Evolutionary conservation across 257 asterid species (phyloP), one percentile per base, ranked within the genome.

Genomic region (Solanum infundibuliforme): DNA sequence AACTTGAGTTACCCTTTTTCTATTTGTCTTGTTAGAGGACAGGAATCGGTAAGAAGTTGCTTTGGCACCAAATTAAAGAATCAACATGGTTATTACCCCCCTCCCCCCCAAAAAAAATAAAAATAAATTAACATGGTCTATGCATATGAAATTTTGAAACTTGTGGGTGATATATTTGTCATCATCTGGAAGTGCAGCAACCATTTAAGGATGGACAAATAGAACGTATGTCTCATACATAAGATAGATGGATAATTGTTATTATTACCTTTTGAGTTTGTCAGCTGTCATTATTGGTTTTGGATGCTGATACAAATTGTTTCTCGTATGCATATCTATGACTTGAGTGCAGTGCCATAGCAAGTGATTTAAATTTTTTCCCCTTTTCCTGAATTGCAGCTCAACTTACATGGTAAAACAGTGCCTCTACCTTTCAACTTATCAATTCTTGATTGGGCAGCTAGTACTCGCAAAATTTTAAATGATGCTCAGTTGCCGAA

Each of bases 371-470:
- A 58, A 82, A 25, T 71, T 39, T 82, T 60, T 91, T 62, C 77
- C 23, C 20, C 18, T 27, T 87, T 21, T 39, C 76, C 35, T 32
- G 43, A 29, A 31, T 81, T 91, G 87, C 98, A 96, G 98, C 91
- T 95, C 68, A 88, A 88, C 39, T 92, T 90, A 87, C 91, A 76
- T n/a, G 99, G 98, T 41, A 93, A 94, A 87, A 90, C 88, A 14
- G 86, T 95, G 75, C 86, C 96, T 86, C 92, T 96, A 52, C 98
- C 99, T 77, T 96, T 96, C 91, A 96, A 95, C 94, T 87, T 88
- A 5, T 86, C 90, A 27, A 94, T 96, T 88, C 91, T 92, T 83
- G 84, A 94, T 27, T 92, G 98, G 98, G 99, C 99, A 52, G 87
- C 90, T 79, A 95, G 88, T 75, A 96, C 99, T 68, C 95, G 96